phyloP scores from a whole-genome alignment of 441 rosid species.

The Melastoma candidum region DNA sequence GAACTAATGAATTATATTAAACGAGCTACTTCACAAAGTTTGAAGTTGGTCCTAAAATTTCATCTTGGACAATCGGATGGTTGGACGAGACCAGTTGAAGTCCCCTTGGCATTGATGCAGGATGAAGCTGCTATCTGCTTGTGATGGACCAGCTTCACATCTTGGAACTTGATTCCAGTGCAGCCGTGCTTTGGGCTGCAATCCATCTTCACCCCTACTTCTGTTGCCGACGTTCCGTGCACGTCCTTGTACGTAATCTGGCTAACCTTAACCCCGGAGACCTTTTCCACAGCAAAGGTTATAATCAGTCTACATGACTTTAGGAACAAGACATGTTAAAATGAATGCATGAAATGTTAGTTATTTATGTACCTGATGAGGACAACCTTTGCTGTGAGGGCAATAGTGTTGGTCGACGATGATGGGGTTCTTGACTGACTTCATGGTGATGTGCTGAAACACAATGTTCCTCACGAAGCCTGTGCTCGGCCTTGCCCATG shows the following conservation, averaged over 20 bases:
- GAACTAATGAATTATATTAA: no score
- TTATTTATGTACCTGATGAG: slow-evolving; percentile 30
- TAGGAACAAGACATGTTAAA: no score
- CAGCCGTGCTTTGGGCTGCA: slow-evolving; percentile 48
- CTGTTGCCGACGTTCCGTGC: slow-evolving; percentile 41
- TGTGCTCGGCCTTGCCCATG: slow-evolving; percentile 47
- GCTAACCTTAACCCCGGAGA: slow-evolving; percentile 26
- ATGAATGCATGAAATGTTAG: no score
- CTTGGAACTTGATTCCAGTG: slow-evolving; percentile 27
- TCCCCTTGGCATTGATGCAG: slow-evolving; percentile 33
- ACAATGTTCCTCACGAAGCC: slow-evolving; percentile 30
- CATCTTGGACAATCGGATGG: slow-evolving; percentile 23
- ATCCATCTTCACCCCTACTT: slow-evolving; percentile 31
- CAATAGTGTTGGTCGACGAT: slow-evolving; percentile 58
- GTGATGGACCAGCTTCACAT: slow-evolving; percentile 33
- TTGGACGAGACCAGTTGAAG: slow-evolving; percentile 22
- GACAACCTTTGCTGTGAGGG: slow-evolving; percentile 31
- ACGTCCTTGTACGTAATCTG: slow-evolving; percentile 26
- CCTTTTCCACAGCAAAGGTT: slow-evolving; percentile 3
- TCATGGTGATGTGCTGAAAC: slow-evolving; percentile 36
- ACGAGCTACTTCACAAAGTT: no score
- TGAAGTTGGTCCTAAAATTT: no score
- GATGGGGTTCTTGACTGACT: slow-evolving; percentile 34
- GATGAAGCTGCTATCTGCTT: slow-evolving; percentile 26
- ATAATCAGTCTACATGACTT: no score